Evolutionary conservation across 257 asterid genomes (phyloP).

Genomic region (Gentiana dahurica): DNA sequence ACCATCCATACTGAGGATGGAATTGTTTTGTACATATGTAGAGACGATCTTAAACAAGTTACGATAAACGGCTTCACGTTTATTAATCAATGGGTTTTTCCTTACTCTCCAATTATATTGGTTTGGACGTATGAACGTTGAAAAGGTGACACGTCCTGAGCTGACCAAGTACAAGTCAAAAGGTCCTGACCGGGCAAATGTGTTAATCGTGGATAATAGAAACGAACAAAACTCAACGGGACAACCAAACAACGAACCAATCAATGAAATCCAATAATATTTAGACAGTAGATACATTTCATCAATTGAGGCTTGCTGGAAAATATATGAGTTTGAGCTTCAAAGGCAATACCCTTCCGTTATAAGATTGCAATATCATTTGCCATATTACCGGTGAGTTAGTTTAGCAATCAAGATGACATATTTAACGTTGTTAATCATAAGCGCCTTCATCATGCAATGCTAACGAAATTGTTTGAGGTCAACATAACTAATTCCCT

Average conservation of each 20-base stretch:
- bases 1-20: background rate
- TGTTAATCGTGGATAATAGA: background rate
- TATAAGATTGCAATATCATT: background rate
- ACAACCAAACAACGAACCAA: background rate
- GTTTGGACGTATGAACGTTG: background rate
- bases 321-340: background rate
- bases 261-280: background rate
- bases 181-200: too few relatives aligned
- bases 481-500: background rate
- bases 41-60: background rate
- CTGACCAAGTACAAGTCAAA: too few relatives aligned
- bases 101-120: background rate
- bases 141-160: background rate
- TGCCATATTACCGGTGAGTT: background rate
- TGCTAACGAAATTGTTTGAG: background rate
- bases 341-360: background rate
- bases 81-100: background rate
- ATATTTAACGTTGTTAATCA: background rate
- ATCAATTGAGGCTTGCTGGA: background rate
- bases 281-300: background rate
- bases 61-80: background rate
- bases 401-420: background rate
- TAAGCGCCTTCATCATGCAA: background rate
- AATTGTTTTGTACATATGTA: background rate
- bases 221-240: background rate